A percentile compares a stretch with the other conserved stretches of the same genome.
These are phyloP conservation scores for Populus alba DNA, from an alignment of 345 rosid species.

Conservation along the genomic window DNA sequence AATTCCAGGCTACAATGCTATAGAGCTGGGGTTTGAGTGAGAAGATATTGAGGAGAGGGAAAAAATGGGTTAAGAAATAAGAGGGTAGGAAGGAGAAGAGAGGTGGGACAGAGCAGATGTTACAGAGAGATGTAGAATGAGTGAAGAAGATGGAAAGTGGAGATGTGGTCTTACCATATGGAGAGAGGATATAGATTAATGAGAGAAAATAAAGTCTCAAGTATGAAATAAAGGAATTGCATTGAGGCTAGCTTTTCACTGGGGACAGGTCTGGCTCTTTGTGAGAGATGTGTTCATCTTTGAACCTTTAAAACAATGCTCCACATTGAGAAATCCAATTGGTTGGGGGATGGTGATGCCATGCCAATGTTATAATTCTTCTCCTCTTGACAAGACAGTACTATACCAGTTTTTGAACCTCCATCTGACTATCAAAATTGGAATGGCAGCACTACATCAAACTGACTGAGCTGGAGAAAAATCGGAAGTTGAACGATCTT, in stretches of 20 bases:
- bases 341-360: too few relatives aligned
- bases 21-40: background rate
- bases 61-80: background rate
- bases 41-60: background rate
- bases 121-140: background rate
- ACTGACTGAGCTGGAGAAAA: conserved; percentile 89
- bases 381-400: background rate
- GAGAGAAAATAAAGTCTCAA: background rate
- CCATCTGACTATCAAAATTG: background rate
- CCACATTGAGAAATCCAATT: background rate
- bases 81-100: background rate
- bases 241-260: background rate
- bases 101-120: background rate
- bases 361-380: background rate
- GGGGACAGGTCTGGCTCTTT: background rate
- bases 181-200: background rate
- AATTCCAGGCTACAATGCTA: background rate
- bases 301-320: background rate
- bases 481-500: conserved; percentile 92
- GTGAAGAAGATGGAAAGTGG: background rate
- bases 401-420: background rate
- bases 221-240: too few relatives aligned
- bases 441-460: conserved; percentile 91
- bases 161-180: background rate
- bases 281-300: background rate